phyloP scores from a whole-genome alignment of 306 rosid genomes.

The Astragalus glycyphyllos region DNA sequence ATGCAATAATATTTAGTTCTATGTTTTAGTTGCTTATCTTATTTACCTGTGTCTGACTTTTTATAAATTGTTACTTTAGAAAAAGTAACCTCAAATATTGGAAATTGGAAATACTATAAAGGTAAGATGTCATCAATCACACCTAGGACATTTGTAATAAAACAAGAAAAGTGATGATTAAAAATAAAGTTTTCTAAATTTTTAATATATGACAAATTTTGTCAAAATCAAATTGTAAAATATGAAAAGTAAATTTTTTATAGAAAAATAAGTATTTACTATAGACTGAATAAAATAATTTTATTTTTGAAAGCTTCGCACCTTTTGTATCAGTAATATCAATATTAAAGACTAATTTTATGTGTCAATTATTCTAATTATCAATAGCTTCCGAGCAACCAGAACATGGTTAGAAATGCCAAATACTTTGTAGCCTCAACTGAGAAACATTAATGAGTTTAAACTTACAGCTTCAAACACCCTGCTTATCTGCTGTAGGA shows the following conservation, averaged over 20 bases:
- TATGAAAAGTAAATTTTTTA: too few species aligned
- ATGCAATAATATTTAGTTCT: neutral
- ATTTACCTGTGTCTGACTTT: neutral
- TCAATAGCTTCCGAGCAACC: too few species aligned
- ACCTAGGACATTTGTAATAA: too few species aligned
- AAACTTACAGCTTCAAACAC: slow-evolving; percentile 85
- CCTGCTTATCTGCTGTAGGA: slow-evolving; percentile 92
- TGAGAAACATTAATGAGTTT: slow-evolving; percentile 1
- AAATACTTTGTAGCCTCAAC: neutral
- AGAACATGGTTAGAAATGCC: neutral
- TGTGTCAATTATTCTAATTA: neutral
- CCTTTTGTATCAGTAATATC: neutral
- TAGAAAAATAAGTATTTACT: too few species aligned
- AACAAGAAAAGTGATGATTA: too few species aligned
- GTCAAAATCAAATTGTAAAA: neutral
- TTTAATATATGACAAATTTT: too few species aligned
- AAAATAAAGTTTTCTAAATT: too few species aligned
- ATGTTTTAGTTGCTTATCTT: neutral
- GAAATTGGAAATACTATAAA: slow-evolving; percentile 4
- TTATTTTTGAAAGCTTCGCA: too few species aligned
- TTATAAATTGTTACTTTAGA: neutral
- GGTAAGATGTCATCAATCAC: neutral
- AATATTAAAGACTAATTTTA: neutral
- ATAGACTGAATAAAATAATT: too few species aligned
- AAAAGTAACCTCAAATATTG: neutral